These are phyloP conservation scores for Arctostaphylos glauca DNA, from an alignment of 148 eudicot genomes.

Conservation along the genomic window DNA sequence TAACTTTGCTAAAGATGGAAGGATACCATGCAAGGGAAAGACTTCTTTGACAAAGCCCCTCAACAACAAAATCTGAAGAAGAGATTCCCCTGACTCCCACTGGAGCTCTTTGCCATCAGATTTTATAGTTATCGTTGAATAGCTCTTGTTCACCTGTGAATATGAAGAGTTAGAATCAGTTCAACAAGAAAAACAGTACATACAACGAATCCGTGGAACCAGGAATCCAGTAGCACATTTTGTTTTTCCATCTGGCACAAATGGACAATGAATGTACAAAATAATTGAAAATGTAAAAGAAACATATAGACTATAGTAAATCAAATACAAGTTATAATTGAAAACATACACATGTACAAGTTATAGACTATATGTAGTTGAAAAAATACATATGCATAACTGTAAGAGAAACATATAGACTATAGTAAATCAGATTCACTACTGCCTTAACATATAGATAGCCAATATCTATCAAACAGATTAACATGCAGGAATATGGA, in stretches of 20 bases:
- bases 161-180: constrained; percentile 1
- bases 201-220: neutral
- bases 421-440: neutral
- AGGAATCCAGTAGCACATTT: neutral
- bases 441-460: neutral
- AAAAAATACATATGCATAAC: neutral
- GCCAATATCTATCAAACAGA: neutral
- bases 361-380: too few species aligned
- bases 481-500: neutral
- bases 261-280: neutral
- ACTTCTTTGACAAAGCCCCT: constrained; percentile 66
- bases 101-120: constrained; percentile 39
- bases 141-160: constrained; percentile 64
- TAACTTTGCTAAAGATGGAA: neutral
- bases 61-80: constrained; percentile 54
- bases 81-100: constrained; percentile 76
- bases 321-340: neutral
- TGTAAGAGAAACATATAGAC: neutral
- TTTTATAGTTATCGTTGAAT: constrained; percentile 34
- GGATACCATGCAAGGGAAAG: constrained; percentile 85
- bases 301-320: neutral
- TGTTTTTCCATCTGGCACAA: neutral
- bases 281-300: neutral
- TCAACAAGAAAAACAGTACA: neutral
- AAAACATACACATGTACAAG: too few species aligned